Evolutionary conservation across 225 moss, liverwort and hornwort species (phyloP).

Genomic region (Straminergon stramineum): DNA sequence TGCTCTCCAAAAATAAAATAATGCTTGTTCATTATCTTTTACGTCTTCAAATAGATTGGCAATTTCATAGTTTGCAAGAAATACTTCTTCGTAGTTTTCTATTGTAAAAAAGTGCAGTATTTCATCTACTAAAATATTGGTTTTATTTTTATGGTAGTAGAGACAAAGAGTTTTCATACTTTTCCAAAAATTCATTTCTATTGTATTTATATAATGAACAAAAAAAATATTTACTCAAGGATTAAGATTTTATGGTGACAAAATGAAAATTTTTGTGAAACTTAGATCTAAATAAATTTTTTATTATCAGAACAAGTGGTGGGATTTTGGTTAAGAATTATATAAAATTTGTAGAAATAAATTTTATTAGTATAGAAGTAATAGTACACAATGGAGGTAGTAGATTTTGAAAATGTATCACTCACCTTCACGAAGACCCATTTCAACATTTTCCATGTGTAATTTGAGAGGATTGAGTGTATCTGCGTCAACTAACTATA

Average conservation of each 20-base stretch:
- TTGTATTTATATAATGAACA: not conserved
- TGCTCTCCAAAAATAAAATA: constrained; percentile 33
- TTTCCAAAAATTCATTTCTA: not conserved
- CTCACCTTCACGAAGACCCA: constrained; percentile 16
- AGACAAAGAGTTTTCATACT: accelerated
- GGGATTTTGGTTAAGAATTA: not conserved
- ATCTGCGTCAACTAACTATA: constrained; percentile 21
- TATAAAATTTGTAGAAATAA: not conserved
- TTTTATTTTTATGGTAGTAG: too few species aligned
- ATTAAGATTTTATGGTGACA: not conserved
- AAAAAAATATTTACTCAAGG: accelerated
- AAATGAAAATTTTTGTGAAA: not conserved
- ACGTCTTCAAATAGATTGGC: constrained; percentile 23
- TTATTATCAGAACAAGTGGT: accelerated
- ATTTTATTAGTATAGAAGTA: too few species aligned
- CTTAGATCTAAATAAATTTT: too few species aligned
- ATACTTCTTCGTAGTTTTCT: constrained; percentile 14
- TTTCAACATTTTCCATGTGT: constrained; percentile 37
- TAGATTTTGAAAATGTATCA: not conserved
- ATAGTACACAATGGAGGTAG: too few species aligned
- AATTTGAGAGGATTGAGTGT: constrained; percentile 7
- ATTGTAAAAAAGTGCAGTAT: not conserved
- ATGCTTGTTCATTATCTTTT: constrained; percentile 18
- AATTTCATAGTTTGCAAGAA: constrained; percentile 15
- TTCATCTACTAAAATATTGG: not conserved